These are phyloP conservation scores for Calonectria naviculata DNA, from an alignment of 2,329 filamentous ascomycete species.

Conservation along the genomic window DNA sequence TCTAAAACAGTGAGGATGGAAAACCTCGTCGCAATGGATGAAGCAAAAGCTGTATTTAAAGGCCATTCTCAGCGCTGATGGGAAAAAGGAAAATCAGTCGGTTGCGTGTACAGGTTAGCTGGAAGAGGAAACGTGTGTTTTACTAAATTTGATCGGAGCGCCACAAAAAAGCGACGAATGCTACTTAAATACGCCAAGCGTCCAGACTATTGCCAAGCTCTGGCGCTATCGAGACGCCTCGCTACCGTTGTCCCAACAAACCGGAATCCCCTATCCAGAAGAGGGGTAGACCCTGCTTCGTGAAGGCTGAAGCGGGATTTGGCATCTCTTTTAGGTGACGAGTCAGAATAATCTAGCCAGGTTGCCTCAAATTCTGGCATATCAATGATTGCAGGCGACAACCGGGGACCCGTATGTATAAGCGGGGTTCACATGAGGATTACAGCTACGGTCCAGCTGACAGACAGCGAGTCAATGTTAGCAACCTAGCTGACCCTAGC, in stretches of 20 bases:
- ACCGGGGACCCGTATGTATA: not conserved
- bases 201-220: not conserved
- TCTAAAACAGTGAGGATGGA: not conserved
- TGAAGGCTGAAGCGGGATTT: no score
- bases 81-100: not conserved
- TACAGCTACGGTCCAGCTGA: not conserved
- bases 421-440: not conserved
- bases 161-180: not conserved
- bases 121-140: not conserved
- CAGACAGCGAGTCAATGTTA: not conserved
- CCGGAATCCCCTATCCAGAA: not conserved
- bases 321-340: not conserved
- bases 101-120: not conserved
- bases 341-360: no score
- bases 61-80: not conserved
- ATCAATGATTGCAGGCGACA: no score
- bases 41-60: not conserved
- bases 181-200: not conserved
- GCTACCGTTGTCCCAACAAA: constrained; percentile 2
- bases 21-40: not conserved
- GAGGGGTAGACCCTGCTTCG: not conserved
- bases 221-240: not conserved
- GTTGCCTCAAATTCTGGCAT: not conserved
- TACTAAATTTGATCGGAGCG: not conserved
- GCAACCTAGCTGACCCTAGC: not conserved